Evolutionary conservation across 108 stramenopile species (phyloP).

Genomic region (Cyclostephanos tholiformis): DNA sequence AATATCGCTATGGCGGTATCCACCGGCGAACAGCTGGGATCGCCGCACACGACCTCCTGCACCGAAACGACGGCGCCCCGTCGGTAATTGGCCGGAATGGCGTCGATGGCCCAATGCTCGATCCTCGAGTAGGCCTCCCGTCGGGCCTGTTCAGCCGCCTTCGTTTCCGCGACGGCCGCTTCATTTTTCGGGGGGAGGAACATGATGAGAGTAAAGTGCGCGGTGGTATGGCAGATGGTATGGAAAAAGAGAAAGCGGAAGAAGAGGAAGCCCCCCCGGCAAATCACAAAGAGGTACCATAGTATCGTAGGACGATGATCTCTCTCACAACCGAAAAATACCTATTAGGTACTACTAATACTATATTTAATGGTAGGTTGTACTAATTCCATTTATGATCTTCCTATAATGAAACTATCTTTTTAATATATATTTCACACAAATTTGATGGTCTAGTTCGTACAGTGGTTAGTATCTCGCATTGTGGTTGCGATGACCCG

Average conservation of each 20-base stretch:
- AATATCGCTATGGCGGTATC: constrained; percentile 81
- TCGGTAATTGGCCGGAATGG: constrained; percentile 65
- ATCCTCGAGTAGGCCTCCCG: constrained; percentile 54
- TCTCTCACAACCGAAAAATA: no score
- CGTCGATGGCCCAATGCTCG: constrained; percentile 66
- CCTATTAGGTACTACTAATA: no score
- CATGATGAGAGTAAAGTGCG: constrained; percentile 44
- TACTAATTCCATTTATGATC: no score
- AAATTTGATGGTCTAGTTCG: constrained; percentile 33
- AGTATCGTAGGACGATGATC: no score
- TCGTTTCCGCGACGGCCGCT: constrained; percentile 36
- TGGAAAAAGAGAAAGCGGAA: no score
- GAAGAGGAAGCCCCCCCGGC: no score
- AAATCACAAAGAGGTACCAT: no score
- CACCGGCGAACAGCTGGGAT: constrained; percentile 85
- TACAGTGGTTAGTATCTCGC: constrained; percentile 60
- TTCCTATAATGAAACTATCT: not conserved
- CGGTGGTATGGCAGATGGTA: not conserved
- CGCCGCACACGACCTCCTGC: constrained; percentile 88
- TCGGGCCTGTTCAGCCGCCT: constrained; percentile 38
- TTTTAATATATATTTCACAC: not conserved
- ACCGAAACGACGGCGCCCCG: constrained; percentile 59
- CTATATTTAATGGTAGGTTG: no score
- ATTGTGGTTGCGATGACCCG: constrained; percentile 59
- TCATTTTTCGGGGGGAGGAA: constrained; percentile 64